Base-by-base conservation (phyloP, 2,329 filamentous ascomycete species). In the Cladophialophora exuberans region DNA sequence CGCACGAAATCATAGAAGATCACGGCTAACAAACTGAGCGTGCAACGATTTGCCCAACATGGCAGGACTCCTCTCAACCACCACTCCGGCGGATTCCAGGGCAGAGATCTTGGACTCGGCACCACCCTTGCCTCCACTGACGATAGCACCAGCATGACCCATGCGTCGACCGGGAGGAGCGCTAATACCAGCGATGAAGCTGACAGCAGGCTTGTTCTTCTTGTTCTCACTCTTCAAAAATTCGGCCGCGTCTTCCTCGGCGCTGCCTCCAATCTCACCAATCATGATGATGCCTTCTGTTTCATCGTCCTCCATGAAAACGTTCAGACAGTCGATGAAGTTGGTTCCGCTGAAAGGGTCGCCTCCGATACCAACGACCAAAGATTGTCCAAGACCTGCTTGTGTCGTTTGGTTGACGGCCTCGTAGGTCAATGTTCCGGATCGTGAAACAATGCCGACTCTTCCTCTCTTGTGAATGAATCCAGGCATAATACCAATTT, bases 261-360 rank as follows among this genome's bases (percentile, higher is more conserved):
- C 94, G 58, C 89, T 90, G 62, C 94, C 94, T 77, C 94, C 94
- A 73, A 99, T 97, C 81, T 97, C 94, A 72, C 94, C 94, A 74
- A 99, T 97, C 94, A 99, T 97, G 80, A 99, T 97, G 79, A 99
- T 97, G 72, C 94, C 94, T 73, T 99, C 94, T 33, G 94, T 99
- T 80, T 96, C 90, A 73, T 88, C 83, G 75, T 99, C 94, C 75
- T 95, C 82, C 68, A 96, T 85, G 85, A 99, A 99, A 72, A 97
- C 90, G 72, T 90, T 89, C 67, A 99, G 83, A 83, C 93, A 97
- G 84, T 99, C 94, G 78, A 99, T 97, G 82, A 97, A 99, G 85
- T 96, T 97, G 77, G 94, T 97, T 68, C 94, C 94, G 70, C 88
- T 93, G 83, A 99, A 99, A 68, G 94, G 94, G 79, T 99, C 94